phyloP scores from a whole-genome alignment of 1,284 basidiomycete genomes.

The Puccinia hordei region DNA sequence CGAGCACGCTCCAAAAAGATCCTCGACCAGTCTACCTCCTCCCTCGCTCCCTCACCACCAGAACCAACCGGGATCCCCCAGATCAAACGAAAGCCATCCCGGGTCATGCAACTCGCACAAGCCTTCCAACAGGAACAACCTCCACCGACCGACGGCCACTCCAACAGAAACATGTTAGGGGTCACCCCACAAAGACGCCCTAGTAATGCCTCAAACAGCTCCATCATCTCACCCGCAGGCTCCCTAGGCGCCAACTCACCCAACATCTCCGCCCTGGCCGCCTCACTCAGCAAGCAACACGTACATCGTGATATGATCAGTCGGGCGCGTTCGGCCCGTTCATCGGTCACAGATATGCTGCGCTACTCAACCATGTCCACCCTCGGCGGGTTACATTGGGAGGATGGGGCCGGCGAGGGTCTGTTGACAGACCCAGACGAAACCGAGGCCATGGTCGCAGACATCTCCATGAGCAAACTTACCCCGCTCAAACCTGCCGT shows the following conservation, averaged over 20 bases:
- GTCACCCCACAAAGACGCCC: conserved; percentile 16
- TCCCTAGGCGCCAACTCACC: conserved; percentile 12
- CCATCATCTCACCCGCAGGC: background rate
- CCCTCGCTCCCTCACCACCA: background rate
- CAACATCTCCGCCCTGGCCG: conserved; percentile 36
- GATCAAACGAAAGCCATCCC: conserved; percentile 25
- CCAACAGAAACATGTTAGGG: background rate
- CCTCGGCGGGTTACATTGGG: conserved; percentile 36
- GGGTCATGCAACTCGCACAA: conserved; percentile 34
- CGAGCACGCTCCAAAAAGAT: conserved; percentile 37
- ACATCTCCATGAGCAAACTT: conserved; percentile 34
- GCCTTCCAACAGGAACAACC: conserved; percentile 26
- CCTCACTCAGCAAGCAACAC: conserved; percentile 41
- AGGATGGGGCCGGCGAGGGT: conserved; percentile 33
- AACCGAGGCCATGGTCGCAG: conserved; percentile 50
- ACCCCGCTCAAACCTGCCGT: conserved; percentile 33
- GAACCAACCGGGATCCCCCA: background rate
- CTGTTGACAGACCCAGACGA: conserved; percentile 42
- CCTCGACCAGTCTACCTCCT: conserved; percentile 9
- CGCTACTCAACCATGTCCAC: conserved; percentile 43
- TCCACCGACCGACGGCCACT: background rate
- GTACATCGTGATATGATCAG: conserved; percentile 17
- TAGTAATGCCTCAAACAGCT: background rate
- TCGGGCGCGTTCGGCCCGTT: background rate
- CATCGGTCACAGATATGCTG: conserved; percentile 33